phyloP scores from a whole-genome alignment of 163 green algal species.

The Scenedesmus sp. region DNA sequence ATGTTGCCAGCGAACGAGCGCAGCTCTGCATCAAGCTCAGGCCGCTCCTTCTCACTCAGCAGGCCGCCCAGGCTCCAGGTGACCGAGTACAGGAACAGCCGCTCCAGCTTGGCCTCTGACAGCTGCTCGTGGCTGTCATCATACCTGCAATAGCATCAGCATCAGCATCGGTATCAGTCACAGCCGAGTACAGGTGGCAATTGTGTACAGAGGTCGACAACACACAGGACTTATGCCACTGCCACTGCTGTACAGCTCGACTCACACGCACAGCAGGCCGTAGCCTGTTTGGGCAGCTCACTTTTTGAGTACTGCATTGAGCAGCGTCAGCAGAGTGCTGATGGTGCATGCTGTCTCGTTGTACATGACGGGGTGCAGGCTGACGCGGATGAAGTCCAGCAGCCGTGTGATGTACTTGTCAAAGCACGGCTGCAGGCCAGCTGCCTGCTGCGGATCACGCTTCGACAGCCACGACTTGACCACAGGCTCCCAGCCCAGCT shows the following conservation, averaged over 20 bases:
- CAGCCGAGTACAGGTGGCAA: neutral
- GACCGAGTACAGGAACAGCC: conserved; percentile 92
- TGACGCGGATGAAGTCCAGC: conserved; percentile 84
- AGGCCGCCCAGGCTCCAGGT: conserved; percentile 91
- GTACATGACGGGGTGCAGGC: conserved; percentile 87
- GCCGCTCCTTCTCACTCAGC: conserved; percentile 84
- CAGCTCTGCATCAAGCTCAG: conserved; percentile 83
- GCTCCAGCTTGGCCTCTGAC: conserved; percentile 67
- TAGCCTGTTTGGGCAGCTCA: conserved; percentile 10
- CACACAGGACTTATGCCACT: no score
- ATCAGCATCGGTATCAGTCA: neutral
- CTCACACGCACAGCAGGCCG: neutral
- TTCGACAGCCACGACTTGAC: conserved; percentile 87
- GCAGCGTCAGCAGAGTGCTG: conserved; percentile 86
- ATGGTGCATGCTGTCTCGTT: conserved; percentile 88
- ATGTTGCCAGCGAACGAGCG: conserved; percentile 64
- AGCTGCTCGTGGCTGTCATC: conserved; percentile 54
- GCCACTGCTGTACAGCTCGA: neutral
- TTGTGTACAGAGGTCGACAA: no score
- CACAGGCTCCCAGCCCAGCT: conserved; percentile 93
- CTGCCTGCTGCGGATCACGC: conserved; percentile 71
- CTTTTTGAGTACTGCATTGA: conserved; percentile 80
- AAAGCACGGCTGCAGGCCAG: conserved; percentile 71
- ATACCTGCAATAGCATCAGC: conserved; percentile 36
- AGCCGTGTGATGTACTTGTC: conserved; percentile 85